These are phyloP conservation scores for Diaporthe ilicicola DNA, from an alignment of 2,329 filamentous ascomycete species.

Conservation along the genomic window DNA sequence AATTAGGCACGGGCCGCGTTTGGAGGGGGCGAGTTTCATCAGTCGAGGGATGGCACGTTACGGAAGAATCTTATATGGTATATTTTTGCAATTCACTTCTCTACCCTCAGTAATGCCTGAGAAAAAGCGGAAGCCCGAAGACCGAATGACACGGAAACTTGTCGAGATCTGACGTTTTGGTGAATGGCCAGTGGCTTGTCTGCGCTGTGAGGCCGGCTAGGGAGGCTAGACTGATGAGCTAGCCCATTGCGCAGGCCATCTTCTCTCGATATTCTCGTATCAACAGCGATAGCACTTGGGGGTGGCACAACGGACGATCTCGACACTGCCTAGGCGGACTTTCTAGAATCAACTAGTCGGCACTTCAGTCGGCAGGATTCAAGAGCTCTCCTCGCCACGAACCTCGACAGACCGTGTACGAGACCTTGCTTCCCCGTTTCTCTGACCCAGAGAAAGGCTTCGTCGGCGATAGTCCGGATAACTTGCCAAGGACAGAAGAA, in stretches of 20 bases:
- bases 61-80: neutral
- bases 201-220: neutral
- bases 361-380: neutral
- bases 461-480: neutral
- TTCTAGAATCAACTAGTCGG: neutral
- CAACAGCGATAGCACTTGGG: neutral
- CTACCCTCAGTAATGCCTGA: neutral
- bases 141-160: neutral
- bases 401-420: neutral
- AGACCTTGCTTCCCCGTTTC: neutral
- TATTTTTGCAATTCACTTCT: neutral
- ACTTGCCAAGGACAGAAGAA: neutral
- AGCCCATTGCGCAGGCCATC: neutral
- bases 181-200: neutral
- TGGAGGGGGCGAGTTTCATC: slow-evolving; percentile 14
- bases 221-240: neutral
- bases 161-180: neutral
- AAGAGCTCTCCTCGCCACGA: neutral
- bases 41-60: neutral
- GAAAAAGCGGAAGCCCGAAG: neutral
- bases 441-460: neutral
- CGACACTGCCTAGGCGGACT: slow-evolving; percentile 13
- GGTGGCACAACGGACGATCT: slow-evolving; percentile 6
- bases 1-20: slow-evolving; percentile 5
- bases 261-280: neutral